These are phyloP conservation scores for Clarireedia paspali DNA, from an alignment of 2,329 filamentous ascomycete species.

Conservation along the genomic window DNA sequence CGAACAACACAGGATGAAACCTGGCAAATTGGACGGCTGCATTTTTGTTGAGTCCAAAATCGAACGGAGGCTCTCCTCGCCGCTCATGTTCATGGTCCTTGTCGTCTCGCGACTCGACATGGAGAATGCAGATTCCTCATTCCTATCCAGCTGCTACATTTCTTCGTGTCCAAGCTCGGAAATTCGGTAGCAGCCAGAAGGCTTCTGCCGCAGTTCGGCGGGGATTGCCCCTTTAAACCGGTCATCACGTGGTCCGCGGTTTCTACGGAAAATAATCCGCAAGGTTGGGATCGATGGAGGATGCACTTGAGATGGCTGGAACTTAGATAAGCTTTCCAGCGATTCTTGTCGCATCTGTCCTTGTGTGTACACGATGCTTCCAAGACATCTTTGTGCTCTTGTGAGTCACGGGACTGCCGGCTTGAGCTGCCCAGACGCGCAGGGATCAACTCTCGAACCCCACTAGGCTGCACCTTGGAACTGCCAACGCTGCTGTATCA, in stretches of 20 bases:
- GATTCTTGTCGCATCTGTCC: background rate
- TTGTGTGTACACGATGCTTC: no score
- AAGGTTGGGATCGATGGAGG: background rate
- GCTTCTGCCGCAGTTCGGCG: background rate
- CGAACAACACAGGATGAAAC: no score
- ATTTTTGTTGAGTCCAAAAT: no score
- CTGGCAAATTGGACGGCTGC: no score
- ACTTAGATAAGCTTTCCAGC: background rate
- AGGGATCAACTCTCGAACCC: slow-evolving; percentile 1
- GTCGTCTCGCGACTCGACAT: background rate
- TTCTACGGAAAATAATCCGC: background rate
- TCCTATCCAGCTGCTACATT: background rate
- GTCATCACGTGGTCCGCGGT: background rate
- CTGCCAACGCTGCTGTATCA: slow-evolving; percentile 12
- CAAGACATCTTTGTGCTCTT: no score
- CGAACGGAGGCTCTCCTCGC: no score
- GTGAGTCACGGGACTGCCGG: background rate
- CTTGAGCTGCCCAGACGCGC: background rate
- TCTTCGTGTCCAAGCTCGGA: background rate
- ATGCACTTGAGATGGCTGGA: no score
- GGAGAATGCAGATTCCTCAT: background rate
- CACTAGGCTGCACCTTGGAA: slow-evolving; percentile 9
- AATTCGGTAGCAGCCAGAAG: background rate
- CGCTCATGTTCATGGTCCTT: no score
- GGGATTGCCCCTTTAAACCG: background rate